Evolutionary conservation across 2,329 filamentous ascomycete genomes (phyloP).

Genomic region (Grosmannia huntii): DNA sequence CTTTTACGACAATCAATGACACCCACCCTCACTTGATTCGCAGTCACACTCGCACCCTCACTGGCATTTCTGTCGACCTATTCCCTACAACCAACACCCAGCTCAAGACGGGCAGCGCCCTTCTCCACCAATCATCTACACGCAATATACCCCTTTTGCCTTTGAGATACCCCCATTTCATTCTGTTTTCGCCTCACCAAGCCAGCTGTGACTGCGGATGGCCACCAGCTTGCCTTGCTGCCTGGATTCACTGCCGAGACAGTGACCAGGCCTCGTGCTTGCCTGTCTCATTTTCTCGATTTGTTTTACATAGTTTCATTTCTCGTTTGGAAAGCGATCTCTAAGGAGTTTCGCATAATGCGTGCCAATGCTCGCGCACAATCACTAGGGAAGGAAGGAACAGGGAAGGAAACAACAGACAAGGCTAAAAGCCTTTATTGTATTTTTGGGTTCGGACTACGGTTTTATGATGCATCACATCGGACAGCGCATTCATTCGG

Average conservation of each 20-base stretch:
- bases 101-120: neutral
- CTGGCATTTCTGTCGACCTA: neutral
- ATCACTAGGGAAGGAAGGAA: neutral
- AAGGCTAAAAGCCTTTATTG: neutral
- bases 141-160: neutral
- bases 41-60: neutral
- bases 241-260: neutral
- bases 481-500: neutral
- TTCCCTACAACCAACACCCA: neutral
- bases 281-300: neutral
- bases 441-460: neutral
- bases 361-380: conserved; percentile 1
- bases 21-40: neutral
- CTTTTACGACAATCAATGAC: neutral
- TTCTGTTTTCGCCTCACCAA: neutral
- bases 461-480: neutral
- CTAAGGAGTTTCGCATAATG: neutral
- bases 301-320: neutral
- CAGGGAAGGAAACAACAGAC: neutral
- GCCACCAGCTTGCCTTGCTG: neutral
- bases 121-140: neutral
- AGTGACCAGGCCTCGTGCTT: neutral
- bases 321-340: neutral
- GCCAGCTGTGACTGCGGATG: neutral
- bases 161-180: conserved; percentile 1